Base-by-base conservation (phyloP, 352 stramenopile genomes). In the Phytophthora brassicae region DNA sequence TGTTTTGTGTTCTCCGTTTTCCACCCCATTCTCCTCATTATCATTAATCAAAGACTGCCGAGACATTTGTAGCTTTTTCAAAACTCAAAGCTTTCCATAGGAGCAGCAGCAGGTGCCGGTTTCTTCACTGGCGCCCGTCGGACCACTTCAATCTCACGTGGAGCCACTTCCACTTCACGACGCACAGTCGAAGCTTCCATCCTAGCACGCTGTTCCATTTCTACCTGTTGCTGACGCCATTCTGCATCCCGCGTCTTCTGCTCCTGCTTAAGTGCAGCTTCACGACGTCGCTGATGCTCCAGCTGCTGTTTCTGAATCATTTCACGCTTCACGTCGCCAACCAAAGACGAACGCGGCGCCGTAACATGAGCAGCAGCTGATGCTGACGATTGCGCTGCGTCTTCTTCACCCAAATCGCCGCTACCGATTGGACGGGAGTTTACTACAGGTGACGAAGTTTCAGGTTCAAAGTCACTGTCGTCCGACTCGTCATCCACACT, bases 291-390 rank as follows among this genome's bases (percentile, higher is more conserved):
- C 49, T 81, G 75, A 64, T 88, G 79, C 61, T 84, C 76, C 13
- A 60, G 55, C 64, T 88, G 74, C 55, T 90, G 77, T 22, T 87
- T 87, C 48, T 72, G 58, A 66, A 88, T 88, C 57, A 81, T 78
- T 35, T 88, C 77, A 12, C 81, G 75, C 70, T 90, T 90, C 17
- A 80, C 79, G 43, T 90, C 75, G 20, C 68, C 77, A 14, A 90
- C 79, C 26, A 88, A 51, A 3, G 81, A 90, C 50, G 79, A 90
- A 23, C 75, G 81, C 4, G 72, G 72, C 9, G 72, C 54, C 9
- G 66, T 49, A 17, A 52, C 49, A 7, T 50, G 38, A 17, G 44
- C 56, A 16, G 59, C 26, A 29, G 11, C 17, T 3, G 48, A 50
- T 13, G 47, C 56, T 14, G 46, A 51, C 9, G 54, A 31, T 31